Conservation (phyloP, 2,329 filamentous ascomycete genomes). For the Anthostomella pinea region DNA sequence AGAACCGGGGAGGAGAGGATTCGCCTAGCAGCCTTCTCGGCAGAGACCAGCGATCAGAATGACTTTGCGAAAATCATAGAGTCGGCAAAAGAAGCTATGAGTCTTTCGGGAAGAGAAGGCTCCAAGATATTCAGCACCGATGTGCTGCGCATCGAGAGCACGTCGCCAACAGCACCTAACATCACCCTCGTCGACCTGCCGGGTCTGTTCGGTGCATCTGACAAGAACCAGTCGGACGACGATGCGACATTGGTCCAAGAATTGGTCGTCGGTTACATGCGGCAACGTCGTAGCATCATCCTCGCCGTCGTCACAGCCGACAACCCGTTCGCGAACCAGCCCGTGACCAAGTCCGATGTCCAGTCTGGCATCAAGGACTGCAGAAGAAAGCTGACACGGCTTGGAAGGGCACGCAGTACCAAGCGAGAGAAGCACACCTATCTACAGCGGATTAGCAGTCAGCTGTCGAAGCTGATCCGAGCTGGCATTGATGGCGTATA, state of each 20-base stretch:
- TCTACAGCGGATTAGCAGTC: constrained; percentile 38
- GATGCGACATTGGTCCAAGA: constrained; percentile 39
- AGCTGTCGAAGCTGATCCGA: constrained; percentile 36
- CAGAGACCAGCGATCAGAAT: constrained; percentile 12
- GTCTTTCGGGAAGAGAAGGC: constrained; percentile 33
- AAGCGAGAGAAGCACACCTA: constrained; percentile 40
- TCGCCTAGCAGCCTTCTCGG: constrained; percentile 23
- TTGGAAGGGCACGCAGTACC: constrained; percentile 42
- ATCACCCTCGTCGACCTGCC: constrained; percentile 53
- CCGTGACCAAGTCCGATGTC: constrained; percentile 42
- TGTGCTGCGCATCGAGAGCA: constrained; percentile 40
- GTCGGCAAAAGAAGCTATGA: constrained; percentile 41
- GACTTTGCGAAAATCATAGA: constrained; percentile 26
- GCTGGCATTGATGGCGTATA: constrained; percentile 44
- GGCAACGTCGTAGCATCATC: constrained; percentile 49
- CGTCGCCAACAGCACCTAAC: constrained; percentile 41
- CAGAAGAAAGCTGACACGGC: constrained; percentile 31
- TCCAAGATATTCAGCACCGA: constrained; percentile 36
- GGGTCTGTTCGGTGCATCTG: constrained; percentile 44
- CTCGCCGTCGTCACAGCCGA: constrained; percentile 50
- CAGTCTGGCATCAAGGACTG: constrained; percentile 31
- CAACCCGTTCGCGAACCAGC: constrained; percentile 52
- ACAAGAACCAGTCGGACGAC: constrained; percentile 37
- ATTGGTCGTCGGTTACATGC: constrained; percentile 51
- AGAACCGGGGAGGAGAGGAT: constrained; percentile 16